These are phyloP conservation scores for Phaeosphaeria sp. DNA, from an alignment of 2,329 filamentous ascomycete species.

Conservation along the genomic window DNA sequence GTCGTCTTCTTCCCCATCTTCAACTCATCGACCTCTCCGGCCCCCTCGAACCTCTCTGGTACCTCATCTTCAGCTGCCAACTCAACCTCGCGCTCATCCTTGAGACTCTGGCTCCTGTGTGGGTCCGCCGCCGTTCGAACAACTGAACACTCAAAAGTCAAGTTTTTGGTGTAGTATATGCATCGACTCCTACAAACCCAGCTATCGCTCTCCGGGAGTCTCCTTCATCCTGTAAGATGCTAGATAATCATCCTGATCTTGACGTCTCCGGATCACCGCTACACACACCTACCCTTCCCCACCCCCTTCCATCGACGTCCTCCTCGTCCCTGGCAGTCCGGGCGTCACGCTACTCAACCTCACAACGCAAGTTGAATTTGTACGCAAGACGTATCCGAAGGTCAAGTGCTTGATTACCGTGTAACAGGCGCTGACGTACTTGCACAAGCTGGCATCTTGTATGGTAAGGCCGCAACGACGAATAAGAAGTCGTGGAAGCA, in stretches of 20 bases:
- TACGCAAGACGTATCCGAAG: not conserved
- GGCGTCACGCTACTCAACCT: not conserved
- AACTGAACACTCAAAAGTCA: not conserved
- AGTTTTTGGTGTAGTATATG: not conserved
- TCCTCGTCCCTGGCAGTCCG: not conserved
- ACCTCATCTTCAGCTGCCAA: not conserved
- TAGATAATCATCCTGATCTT: not conserved
- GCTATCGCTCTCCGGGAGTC: too few species aligned
- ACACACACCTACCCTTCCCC: not conserved
- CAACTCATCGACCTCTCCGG: not conserved
- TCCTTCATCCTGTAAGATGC: too few species aligned
- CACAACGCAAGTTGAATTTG: not conserved
- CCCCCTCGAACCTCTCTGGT: not conserved
- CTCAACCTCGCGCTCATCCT: not conserved
- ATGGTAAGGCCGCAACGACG: not conserved
- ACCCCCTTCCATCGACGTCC: not conserved
- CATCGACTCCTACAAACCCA: too few species aligned
- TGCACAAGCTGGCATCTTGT: not conserved
- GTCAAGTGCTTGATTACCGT: not conserved
- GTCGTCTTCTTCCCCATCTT: not conserved
- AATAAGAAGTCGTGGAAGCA: not conserved
- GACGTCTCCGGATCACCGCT: not conserved
- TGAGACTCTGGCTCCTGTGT: not conserved
- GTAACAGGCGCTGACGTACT: not conserved
- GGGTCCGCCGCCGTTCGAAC: not conserved